These are phyloP conservation scores for Linnemannia schmuckeri DNA, from an alignment of 192 early-diverging fungal genomes.

Conservation along the genomic window DNA sequence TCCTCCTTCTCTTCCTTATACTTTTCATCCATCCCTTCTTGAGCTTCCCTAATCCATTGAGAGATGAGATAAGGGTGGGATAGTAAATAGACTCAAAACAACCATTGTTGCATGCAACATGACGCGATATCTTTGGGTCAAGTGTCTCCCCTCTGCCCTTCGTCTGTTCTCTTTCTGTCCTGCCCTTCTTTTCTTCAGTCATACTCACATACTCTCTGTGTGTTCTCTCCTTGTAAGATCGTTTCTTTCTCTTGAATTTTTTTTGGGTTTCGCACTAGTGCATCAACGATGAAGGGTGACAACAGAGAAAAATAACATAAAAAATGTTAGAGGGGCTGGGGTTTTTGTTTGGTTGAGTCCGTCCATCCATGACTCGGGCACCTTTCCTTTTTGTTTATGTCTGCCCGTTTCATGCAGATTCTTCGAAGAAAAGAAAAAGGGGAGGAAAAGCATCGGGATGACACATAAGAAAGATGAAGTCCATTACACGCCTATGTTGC, in stretches of 20 bases:
- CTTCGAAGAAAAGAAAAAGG: no score
- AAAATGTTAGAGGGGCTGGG: neutral
- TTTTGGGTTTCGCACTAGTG: conserved; percentile 19
- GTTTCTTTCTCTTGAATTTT: neutral
- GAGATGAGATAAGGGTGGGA: neutral
- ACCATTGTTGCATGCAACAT: neutral
- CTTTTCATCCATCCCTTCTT: neutral
- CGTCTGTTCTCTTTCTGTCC: neutral
- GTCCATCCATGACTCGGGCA: no score
- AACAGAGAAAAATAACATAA: neutral
- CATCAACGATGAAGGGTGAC: no score
- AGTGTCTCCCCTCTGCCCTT: neutral
- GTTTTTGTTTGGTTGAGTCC: neutral
- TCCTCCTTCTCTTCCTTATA: neutral
- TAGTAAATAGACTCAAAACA: neutral
- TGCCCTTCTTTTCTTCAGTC: neutral
- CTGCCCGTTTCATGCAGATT: no score
- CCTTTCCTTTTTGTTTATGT: neutral
- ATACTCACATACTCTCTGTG: neutral
- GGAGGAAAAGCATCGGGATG: no score
- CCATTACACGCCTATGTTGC: no score
- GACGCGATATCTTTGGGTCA: neutral
- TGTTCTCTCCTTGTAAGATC: neutral
- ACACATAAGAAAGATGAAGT: no score
- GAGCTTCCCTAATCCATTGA: neutral